Evolutionary conservation across 306 rosid genomes (phyloP).

Genomic region (Begonia peltatifolia): DNA sequence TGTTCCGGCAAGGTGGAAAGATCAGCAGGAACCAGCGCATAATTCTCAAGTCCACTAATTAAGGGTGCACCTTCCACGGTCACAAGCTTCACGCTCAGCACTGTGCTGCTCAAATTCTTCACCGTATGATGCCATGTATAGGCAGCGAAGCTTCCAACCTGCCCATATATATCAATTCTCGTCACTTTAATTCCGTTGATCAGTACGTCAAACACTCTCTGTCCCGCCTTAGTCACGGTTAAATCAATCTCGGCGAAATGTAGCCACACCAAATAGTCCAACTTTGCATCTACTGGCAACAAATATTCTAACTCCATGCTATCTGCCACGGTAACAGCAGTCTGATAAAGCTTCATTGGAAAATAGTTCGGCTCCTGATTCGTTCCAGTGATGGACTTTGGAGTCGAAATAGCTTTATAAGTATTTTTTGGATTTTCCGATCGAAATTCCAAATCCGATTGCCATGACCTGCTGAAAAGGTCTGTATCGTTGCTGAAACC

Average conservation of each 20-base stretch:
- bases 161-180: slow-evolving; percentile 50
- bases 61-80: slow-evolving; percentile 51
- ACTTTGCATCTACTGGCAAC: slow-evolving; percentile 71
- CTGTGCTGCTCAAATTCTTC: slow-evolving; percentile 54
- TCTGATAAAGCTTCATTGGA: slow-evolving; percentile 60
- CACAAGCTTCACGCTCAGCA: slow-evolving; percentile 47
- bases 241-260: slow-evolving; percentile 81
- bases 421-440: not conserved
- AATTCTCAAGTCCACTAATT: slow-evolving; percentile 77
- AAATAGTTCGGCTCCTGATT: slow-evolving; percentile 53
- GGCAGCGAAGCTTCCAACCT: slow-evolving; percentile 65
- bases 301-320: slow-evolving; percentile 36
- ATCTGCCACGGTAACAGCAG: slow-evolving; percentile 32
- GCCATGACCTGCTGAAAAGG: slow-evolving; percentile 82
- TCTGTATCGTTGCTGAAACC: slow-evolving; percentile 67
- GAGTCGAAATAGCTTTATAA: slow-evolving; percentile 21
- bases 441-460: slow-evolving; percentile 32
- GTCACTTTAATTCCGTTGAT: slow-evolving; percentile 48
- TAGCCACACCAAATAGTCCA: slow-evolving; percentile 73
- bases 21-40: slow-evolving; percentile 76
- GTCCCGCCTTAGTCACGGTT: slow-evolving; percentile 39
- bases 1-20: slow-evolving; percentile 65
- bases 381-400: slow-evolving; percentile 28
- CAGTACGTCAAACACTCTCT: slow-evolving; percentile 64
- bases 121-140: slow-evolving; percentile 53